Evolutionary conservation across 2,329 filamentous ascomycete genomes (phyloP).

Genomic region (Pyrenochaeta sp.): DNA sequence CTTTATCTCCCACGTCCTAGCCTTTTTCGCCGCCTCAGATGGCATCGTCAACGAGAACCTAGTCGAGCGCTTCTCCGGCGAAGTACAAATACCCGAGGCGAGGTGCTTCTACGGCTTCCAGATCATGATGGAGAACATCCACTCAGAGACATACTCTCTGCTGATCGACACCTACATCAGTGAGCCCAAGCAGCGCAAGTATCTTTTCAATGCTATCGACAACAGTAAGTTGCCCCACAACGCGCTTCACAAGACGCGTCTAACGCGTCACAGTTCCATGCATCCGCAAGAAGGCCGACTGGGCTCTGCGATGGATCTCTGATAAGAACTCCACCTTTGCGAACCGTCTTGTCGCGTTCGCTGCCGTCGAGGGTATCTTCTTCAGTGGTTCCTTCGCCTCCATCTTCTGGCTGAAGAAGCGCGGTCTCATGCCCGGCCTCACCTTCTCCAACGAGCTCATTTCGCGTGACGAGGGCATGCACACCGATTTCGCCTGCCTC

Average conservation of each 20-base stretch:
- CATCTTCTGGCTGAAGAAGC: constrained; percentile 99
- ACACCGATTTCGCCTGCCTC: constrained; percentile 98
- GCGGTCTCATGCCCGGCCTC: constrained; percentile 96
- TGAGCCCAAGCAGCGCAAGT: constrained; percentile 90
- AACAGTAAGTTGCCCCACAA: constrained; percentile 72
- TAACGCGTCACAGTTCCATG: constrained; percentile 74
- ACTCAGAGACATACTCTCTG: constrained; percentile 99
- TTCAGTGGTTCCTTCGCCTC: constrained; percentile 98
- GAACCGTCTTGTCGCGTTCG: constrained; percentile 94
- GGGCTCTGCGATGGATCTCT: constrained; percentile 93
- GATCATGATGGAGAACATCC: constrained; percentile 99
- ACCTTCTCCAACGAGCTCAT: constrained; percentile 99
- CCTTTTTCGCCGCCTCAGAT: constrained; percentile 98
- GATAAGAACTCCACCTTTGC: constrained; percentile 95
- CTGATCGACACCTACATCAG: constrained; percentile 99
- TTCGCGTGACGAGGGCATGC: constrained; percentile 98
- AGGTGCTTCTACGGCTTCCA: constrained; percentile 99
- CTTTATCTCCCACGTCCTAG: constrained; percentile 98
- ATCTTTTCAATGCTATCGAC: constrained; percentile 98
- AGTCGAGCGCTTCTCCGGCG: constrained; percentile 94
- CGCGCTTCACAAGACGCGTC: constrained; percentile 17
- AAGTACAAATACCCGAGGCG: constrained; percentile 97
- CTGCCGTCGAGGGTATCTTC: constrained; percentile 99
- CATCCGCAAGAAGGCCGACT: constrained; percentile 98
- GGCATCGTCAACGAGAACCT: constrained; percentile 99